Evolutionary conservation across 2,329 filamentous ascomycete genomes (phyloP).

Genomic region (Aspergillus luchuensis): DNA sequence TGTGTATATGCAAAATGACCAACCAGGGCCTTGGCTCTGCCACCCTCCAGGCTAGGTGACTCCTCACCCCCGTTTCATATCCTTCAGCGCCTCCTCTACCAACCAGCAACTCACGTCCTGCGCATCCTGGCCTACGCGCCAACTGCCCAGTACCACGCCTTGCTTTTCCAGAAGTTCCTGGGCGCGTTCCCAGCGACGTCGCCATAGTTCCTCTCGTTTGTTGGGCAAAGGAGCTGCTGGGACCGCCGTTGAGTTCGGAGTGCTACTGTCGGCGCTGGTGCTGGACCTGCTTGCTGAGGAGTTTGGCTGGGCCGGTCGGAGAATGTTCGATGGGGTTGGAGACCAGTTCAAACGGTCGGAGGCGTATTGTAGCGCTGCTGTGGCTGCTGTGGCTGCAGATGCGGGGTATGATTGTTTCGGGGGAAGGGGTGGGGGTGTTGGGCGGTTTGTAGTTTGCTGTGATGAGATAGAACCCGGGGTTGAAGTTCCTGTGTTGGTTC

Average conservation of each 20-base stretch:
- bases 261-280: slow-evolving; percentile 17
- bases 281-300: slow-evolving; percentile 22
- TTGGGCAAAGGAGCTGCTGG: slow-evolving; percentile 41
- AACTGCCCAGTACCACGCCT: slow-evolving; percentile 48
- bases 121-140: slow-evolving; percentile 50
- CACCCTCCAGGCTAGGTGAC: too few species aligned
- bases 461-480: slow-evolving; percentile 15
- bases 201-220: slow-evolving; percentile 54
- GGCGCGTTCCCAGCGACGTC: slow-evolving; percentile 50
- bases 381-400: slow-evolving; percentile 17
- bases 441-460: slow-evolving; percentile 19
- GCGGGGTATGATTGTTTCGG: slow-evolving; percentile 30
- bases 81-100: slow-evolving; percentile 43
- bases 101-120: slow-evolving; percentile 48
- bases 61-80: slow-evolving; percentile 7
- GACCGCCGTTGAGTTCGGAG: slow-evolving; percentile 11
- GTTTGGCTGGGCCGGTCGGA: slow-evolving; percentile 28
- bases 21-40: too few species aligned
- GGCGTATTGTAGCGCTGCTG: slow-evolving; percentile 35
- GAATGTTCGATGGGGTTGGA: slow-evolving; percentile 19
- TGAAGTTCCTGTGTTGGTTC: slow-evolving; percentile 32
- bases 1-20: too few species aligned
- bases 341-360: slow-evolving; percentile 31
- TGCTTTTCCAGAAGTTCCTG: slow-evolving; percentile 45
- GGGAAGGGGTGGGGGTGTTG: slow-evolving; percentile 1